Base-by-base conservation (phyloP, 768 basidiomycete genomes). In the Clavaria fumosa region DNA sequence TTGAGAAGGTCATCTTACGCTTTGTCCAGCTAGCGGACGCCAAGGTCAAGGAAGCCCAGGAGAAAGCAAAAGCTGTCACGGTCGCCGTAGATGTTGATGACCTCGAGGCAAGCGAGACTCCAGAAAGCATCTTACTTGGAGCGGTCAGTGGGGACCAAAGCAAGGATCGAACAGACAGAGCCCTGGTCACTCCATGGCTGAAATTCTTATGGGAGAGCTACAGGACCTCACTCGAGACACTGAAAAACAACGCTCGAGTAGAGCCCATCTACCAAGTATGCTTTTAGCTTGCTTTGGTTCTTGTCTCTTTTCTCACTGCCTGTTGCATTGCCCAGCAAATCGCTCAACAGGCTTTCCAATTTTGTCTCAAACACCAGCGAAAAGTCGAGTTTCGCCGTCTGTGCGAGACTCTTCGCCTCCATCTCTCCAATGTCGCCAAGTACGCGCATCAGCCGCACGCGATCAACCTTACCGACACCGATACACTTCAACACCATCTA, bases 141-240 rank as follows among this genome's bases (percentile, higher is more conserved):
- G 86, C 88, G 10, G 88, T 97, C 43, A 80, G 82, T 49, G 88
- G 89, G 37, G 68, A 70, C 53, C 84, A 89, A 60, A 90, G 71
- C 63, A 83, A 84, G 62, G 91, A 96, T 58, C 66, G 93, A 48
- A 95, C 89, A 21, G 91, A 97, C 59, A 64, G 93, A 32, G 83
- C 89, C 5, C 70, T 97, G 36, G 89, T 99, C 45, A 95, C 89
- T 0, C 93, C 93, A 0, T 95, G 90, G 79, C 79, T 97, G 53
- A 90, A 91, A 53, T 95, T 96, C 58, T 69, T 90, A n/a, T 97
- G 91, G 90, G 93, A 97, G 66, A 86, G 85, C 48, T 96, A 96
- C 54, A 77, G 93, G 40, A 95, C 88, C 14, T 88, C 83, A 1
- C 64, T 99, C 28, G 93, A 97, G 62, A 90, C 90, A 2, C 67